phyloP scores from a whole-genome alignment of 805 yeast species.

The Wickerhamomyces alni region DNA sequence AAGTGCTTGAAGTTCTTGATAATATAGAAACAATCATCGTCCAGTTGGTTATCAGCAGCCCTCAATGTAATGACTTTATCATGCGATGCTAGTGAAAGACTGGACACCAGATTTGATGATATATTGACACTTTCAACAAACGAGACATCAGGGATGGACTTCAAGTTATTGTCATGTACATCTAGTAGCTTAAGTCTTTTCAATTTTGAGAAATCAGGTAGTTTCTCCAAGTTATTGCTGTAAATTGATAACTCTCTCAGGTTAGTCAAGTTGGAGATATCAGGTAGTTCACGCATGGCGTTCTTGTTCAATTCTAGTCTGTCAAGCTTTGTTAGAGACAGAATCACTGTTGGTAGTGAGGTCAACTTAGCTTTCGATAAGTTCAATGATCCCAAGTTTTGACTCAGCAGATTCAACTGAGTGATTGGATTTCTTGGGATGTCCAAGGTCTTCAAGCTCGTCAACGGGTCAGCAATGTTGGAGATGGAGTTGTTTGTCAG shows the following conservation, averaged over 20 bases:
- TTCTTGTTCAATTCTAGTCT: constrained; percentile 74
- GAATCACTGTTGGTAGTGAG: constrained; percentile 58
- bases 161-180: constrained; percentile 78
- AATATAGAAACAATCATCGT: constrained; percentile 68
- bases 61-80: constrained; percentile 47
- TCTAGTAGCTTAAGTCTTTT: constrained; percentile 61
- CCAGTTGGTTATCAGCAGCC: constrained; percentile 78
- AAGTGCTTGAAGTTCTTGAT: constrained; percentile 55
- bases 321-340: constrained; percentile 61
- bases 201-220: constrained; percentile 65
- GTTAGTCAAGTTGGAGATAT: constrained; percentile 51
- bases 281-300: constrained; percentile 74
- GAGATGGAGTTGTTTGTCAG: constrained; percentile 75
- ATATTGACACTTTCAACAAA: constrained; percentile 50
- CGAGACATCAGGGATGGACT: constrained; percentile 46
- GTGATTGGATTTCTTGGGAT: constrained; percentile 85
- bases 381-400: constrained; percentile 63
- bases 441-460: constrained; percentile 59
- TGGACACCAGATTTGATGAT: constrained; percentile 54
- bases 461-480: constrained; percentile 56
- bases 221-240: constrained; percentile 63
- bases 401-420: constrained; percentile 47
- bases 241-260: constrained; percentile 64
- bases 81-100: constrained; percentile 33
- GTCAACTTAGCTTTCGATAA: constrained; percentile 80